Evolutionary conservation across 106 monocot genomes (phyloP).

Genomic region (Dendrobium officinale): DNA sequence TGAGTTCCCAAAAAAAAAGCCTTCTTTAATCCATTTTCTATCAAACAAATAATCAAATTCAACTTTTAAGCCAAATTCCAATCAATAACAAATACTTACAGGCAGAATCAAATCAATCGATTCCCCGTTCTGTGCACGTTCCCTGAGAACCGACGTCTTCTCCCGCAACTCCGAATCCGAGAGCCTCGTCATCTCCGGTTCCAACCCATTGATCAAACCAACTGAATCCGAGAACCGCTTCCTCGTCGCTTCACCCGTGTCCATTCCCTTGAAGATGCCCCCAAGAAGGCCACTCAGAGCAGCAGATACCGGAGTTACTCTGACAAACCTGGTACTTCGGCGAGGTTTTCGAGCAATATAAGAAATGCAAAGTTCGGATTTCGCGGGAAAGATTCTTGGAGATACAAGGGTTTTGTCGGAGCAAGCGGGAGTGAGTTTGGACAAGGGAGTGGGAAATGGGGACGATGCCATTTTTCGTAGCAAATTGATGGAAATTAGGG

Average conservation of each 20-base stretch:
- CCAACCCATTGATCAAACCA: slow-evolving; percentile 57
- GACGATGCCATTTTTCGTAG: slow-evolving; percentile 20
- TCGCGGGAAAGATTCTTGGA: slow-evolving; percentile 22
- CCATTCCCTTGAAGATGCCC: slow-evolving; percentile 68
- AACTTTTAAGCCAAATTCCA: not conserved
- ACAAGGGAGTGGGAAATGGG: slow-evolving; percentile 18
- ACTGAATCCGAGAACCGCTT: slow-evolving; percentile 54
- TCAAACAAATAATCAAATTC: not conserved
- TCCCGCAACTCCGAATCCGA: slow-evolving; percentile 75
- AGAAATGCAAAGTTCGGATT: slow-evolving; percentile 15
- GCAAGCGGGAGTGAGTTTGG: slow-evolving; percentile 16
- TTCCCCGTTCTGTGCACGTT: slow-evolving; percentile 61
- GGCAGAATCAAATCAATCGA: slow-evolving; percentile 85
- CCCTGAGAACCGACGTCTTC: slow-evolving; percentile 55
- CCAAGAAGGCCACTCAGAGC: slow-evolving; percentile 71
- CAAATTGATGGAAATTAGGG: not conserved
- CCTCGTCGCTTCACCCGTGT: slow-evolving; percentile 74
- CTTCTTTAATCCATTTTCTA: not conserved
- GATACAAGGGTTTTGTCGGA: slow-evolving; percentile 19
- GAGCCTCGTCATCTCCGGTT: slow-evolving; percentile 58
- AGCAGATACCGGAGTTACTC: slow-evolving; percentile 17
- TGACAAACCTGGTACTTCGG: not conserved
- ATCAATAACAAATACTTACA: slow-evolving; percentile 22
- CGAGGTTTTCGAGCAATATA: slow-evolving; percentile 23
- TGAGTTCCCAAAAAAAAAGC: too few relatives aligned